Conservation (phyloP, 192 early-diverging fungal species). For the Pilaira anomala region DNA sequence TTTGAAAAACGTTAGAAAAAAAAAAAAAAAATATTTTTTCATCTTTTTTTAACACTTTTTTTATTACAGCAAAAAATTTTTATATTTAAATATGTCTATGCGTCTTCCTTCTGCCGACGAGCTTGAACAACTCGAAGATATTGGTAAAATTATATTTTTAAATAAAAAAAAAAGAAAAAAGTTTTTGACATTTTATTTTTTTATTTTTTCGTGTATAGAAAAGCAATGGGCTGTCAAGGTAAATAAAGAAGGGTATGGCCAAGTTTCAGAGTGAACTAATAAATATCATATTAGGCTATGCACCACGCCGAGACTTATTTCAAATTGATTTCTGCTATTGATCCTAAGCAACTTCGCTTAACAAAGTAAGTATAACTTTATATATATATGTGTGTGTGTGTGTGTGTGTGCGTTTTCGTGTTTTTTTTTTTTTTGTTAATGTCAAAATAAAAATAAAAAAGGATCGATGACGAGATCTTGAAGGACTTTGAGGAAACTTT, state of each 20-base stretch:
- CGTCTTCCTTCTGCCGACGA: constrained; percentile 70
- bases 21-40: too few relatives aligned
- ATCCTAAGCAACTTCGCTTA: constrained; percentile 72
- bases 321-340: constrained; percentile 69
- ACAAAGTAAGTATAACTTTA: constrained; percentile 53
- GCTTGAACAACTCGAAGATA: constrained; percentile 71
- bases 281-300: constrained; percentile 75
- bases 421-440: background rate
- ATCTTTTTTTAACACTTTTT: too few relatives aligned
- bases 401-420: background rate
- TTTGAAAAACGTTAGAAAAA: background rate
- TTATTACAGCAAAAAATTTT: background rate
- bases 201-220: constrained; percentile 45
- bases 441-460: constrained; percentile 17
- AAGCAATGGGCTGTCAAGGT: constrained; percentile 93
- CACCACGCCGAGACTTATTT: constrained; percentile 95
- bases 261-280: background rate
- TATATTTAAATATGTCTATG: constrained; percentile 38
- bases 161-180: too few relatives aligned
- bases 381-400: background rate
- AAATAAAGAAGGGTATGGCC: background rate
- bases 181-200: background rate
- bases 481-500: constrained; percentile 73
- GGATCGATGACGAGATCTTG: constrained; percentile 84
- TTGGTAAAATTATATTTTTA: constrained; percentile 48